A percentile compares a stretch with the other conserved stretches of the same genome.
Evolutionary conservation across 805 yeast genomes (phyloP).

Genomic region (Kluyveromyces nonfermentans): DNA sequence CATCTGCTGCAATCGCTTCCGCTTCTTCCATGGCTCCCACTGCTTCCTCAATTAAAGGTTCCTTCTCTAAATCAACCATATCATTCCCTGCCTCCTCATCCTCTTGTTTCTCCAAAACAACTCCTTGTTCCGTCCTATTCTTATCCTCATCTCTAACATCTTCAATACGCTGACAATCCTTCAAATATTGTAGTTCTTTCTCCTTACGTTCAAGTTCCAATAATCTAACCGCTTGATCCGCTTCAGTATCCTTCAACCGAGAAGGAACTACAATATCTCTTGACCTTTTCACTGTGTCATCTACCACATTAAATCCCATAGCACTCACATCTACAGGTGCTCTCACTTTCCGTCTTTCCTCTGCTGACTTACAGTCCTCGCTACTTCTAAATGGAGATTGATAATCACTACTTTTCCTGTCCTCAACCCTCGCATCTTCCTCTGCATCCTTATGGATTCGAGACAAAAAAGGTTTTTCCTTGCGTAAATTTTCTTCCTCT

Average conservation of each 20-base stretch:
- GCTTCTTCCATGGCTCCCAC: slow-evolving; percentile 2
- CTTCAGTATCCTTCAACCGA: slow-evolving; percentile 20
- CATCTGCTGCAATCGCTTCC: slow-evolving; percentile 1
- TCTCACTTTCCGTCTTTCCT: slow-evolving; percentile 10
- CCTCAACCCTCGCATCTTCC: slow-evolving; percentile 1
- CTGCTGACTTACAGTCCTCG: slow-evolving; percentile 11
- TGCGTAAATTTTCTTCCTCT: slow-evolving; percentile 1
- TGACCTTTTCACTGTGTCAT: slow-evolving; percentile 14
- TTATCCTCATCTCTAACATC: slow-evolving; percentile 5
- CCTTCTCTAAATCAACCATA: slow-evolving; percentile 1
- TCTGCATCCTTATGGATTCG: background rate
- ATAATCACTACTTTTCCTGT: slow-evolving; percentile 7
- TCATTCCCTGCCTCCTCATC: slow-evolving; percentile 2
- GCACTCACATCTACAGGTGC: slow-evolving; percentile 20
- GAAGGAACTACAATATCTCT: slow-evolving; percentile 26
- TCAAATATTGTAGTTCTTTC: slow-evolving; percentile 13
- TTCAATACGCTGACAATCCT: slow-evolving; percentile 17
- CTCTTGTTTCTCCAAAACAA: background rate
- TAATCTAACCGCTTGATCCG: slow-evolving; percentile 16
- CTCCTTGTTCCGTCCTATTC: slow-evolving; percentile 3
- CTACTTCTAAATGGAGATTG: slow-evolving; percentile 15
- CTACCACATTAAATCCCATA: slow-evolving; percentile 19
- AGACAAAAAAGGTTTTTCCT: background rate
- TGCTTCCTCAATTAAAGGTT: background rate
- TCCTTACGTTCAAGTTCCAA: slow-evolving; percentile 18